Percentiles rank a stretch among this genome's conserved stretches.
phyloP scores from a whole-genome alignment of 495 filamentous ascomycete genomes.

The Darksidea phi region DNA sequence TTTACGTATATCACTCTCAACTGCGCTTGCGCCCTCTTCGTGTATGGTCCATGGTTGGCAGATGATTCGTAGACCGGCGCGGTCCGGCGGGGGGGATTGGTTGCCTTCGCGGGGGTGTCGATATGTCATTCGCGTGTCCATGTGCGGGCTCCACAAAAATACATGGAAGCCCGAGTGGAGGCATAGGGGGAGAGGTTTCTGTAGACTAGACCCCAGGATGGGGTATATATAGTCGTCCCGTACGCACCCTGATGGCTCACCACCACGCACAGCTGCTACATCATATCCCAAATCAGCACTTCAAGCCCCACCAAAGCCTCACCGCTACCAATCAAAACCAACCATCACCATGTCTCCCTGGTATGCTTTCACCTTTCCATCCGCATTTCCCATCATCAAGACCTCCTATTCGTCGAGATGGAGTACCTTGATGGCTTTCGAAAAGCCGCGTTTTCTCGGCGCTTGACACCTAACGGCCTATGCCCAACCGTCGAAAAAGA shows the following conservation, averaged over 20 bases:
- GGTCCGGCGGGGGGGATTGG: not conserved
- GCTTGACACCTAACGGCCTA: not conserved
- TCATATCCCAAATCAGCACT: not conserved
- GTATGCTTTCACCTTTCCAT: not conserved
- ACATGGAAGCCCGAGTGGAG: no score
- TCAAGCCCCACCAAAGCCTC: not conserved
- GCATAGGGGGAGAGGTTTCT: no score
- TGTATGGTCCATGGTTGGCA: not conserved
- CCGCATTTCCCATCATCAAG: not conserved
- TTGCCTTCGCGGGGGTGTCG: not conserved
- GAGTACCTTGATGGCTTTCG: not conserved
- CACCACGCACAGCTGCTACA: not conserved
- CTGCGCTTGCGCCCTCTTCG: no score
- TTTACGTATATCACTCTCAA: no score
- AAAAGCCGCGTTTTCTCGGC: not conserved
- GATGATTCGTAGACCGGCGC: not conserved
- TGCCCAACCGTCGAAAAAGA: not conserved
- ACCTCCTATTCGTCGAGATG: not conserved
- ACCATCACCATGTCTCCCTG: not conserved
- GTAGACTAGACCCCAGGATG: not conserved
- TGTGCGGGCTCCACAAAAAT: not conserved
- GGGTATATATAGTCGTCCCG: not conserved
- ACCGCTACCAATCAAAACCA: not conserved
- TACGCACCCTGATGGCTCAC: not conserved
- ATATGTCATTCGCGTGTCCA: not conserved